Conservation (phyloP, 345 rosid genomes). For the Ceriops decandra region DNA sequence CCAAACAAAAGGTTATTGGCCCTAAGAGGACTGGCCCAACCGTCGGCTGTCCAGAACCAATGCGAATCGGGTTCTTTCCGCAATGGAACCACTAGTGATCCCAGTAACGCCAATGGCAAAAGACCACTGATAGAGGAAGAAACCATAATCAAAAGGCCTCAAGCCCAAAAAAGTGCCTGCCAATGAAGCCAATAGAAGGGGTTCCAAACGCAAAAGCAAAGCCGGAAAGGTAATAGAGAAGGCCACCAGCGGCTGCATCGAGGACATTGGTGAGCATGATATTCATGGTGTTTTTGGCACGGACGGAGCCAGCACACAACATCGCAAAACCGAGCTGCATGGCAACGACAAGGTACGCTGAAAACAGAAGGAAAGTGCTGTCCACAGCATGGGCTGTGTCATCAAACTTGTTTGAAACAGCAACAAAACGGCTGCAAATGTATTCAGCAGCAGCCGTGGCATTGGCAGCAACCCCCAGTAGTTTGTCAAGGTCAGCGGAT, state of each 20-base stretch:
- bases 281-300: background rate
- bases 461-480: too few species aligned
- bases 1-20: background rate
- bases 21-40: background rate
- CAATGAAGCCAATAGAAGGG: background rate
- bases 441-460: too few species aligned
- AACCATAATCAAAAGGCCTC: background rate
- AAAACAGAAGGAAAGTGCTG: background rate
- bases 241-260: background rate
- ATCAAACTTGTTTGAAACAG: too few species aligned
- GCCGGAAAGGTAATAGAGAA: background rate
- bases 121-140: background rate
- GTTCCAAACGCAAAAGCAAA: background rate
- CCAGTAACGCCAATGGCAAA: background rate
- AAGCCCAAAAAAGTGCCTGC: background rate
- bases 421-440: too few species aligned
- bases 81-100: background rate
- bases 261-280: background rate
- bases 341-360: background rate
- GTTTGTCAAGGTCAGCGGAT: too few species aligned
- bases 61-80: background rate
- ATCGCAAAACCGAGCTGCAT: constrained; percentile 1
- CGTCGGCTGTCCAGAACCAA: background rate
- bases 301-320: background rate
- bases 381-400: background rate